Conservation (phyloP, 257 asterid species). For the Cynanchum wilfordii region DNA sequence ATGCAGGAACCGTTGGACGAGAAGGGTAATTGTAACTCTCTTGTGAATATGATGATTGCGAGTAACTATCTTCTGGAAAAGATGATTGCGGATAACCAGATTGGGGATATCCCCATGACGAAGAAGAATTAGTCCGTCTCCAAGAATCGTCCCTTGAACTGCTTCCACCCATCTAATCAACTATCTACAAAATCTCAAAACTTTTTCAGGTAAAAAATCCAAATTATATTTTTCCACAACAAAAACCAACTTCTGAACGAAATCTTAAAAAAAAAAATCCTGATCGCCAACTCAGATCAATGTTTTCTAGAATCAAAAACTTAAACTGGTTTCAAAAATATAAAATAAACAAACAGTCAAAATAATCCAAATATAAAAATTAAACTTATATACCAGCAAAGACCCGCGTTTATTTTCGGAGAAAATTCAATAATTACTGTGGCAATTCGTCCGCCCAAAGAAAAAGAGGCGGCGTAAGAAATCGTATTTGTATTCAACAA, state of each 20-base stretch:
- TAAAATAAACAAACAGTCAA: not conserved
- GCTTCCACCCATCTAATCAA: slow-evolving; percentile 69
- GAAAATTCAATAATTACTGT: slow-evolving; percentile 18
- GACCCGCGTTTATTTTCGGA: slow-evolving; percentile 7
- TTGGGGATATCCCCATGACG: slow-evolving; percentile 43
- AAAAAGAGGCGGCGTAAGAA: not conserved
- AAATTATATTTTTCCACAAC: slow-evolving; percentile 8
- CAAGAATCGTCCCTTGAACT: slow-evolving; percentile 54
- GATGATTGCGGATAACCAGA: slow-evolving; percentile 28
- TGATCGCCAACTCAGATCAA: slow-evolving; percentile 1
- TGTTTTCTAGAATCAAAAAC: not conserved
- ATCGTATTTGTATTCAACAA: not conserved
- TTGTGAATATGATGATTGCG: slow-evolving; percentile 23
- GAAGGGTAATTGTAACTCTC: slow-evolving; percentile 37
- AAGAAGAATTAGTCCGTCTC: slow-evolving; percentile 45
- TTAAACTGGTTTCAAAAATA: not conserved
- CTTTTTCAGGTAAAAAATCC: slow-evolving; percentile 10
- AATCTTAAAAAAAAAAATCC: slow-evolving; percentile 7
- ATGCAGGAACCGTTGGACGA: slow-evolving; percentile 33
- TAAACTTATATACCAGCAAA: not conserved
- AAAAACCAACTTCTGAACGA: slow-evolving; percentile 8
- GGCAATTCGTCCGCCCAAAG: not conserved
- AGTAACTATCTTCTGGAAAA: slow-evolving; percentile 43
- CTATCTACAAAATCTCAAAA: slow-evolving; percentile 21
- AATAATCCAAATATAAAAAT: not conserved